Percentiles rank a stretch among this genome's conserved stretches.
These are phyloP conservation scores for Vaccinium darrowii DNA, from an alignment of 148 eudicot genomes.

Conservation along the genomic window DNA sequence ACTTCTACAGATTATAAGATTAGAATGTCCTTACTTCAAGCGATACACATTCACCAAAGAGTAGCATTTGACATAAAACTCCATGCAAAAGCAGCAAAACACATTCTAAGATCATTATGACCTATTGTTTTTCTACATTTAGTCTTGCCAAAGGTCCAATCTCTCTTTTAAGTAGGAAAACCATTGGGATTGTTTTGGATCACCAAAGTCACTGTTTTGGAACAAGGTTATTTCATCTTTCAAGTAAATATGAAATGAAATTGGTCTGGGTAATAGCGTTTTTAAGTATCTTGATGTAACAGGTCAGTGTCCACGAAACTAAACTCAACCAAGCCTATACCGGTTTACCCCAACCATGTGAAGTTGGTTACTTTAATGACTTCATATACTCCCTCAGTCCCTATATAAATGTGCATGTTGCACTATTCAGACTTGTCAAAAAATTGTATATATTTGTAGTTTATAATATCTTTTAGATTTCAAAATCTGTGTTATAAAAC, in stretches of 20 bases:
- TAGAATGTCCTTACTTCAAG: not conserved
- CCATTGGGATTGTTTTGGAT: not conserved
- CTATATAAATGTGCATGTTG: no score
- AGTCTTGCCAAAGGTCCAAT: not conserved
- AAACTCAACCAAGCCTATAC: slow-evolving; percentile 1
- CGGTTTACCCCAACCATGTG: not conserved
- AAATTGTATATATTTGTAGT: no score
- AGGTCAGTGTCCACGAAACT: not conserved
- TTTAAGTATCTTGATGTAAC: not conserved
- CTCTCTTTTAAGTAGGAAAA: not conserved
- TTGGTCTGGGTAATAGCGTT: not conserved
- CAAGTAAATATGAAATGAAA: not conserved
- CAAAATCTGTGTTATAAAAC: no score
- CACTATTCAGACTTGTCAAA: no score
- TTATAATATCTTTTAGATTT: no score
- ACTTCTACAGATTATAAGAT: not conserved
- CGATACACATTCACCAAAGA: not conserved
- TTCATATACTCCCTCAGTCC: not conserved
- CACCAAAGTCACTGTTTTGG: not conserved
- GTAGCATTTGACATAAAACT: not conserved
- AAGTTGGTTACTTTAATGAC: not conserved
- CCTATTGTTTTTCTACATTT: not conserved
- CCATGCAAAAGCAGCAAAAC: not conserved
- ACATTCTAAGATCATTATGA: not conserved
- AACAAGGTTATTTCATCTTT: not conserved